Percentiles rank a stretch among this genome's conserved stretches.
These are phyloP conservation scores for Aegilops umbellulata DNA, from an alignment of 176 grass and related monocot species.

Conservation along the genomic window DNA sequence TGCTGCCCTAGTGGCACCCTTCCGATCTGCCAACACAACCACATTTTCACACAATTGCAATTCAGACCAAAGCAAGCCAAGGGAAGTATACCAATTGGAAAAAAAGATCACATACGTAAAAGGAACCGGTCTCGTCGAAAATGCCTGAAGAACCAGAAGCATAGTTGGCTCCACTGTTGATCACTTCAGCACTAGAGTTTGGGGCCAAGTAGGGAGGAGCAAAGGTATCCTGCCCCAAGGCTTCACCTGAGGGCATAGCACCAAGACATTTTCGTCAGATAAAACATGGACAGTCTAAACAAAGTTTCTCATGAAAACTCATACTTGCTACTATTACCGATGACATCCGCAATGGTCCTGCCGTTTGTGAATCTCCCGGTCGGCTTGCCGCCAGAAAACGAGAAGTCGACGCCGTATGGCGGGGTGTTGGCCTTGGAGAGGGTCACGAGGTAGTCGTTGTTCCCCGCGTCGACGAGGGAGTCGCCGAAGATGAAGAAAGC, in stretches of 20 bases:
- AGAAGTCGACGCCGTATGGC: slow-evolving; percentile 80
- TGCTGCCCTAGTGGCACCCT: slow-evolving; percentile 69
- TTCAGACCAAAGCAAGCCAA: slow-evolving; percentile 19
- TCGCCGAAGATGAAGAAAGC: slow-evolving; percentile 88
- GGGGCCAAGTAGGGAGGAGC: slow-evolving; percentile 73
- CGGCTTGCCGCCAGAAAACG: slow-evolving; percentile 61
- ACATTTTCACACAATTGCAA: background rate
- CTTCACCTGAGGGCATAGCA: slow-evolving; percentile 52
- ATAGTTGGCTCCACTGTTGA: slow-evolving; percentile 60
- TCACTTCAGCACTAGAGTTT: slow-evolving; percentile 34
- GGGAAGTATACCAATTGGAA: background rate
- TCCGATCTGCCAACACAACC: slow-evolving; percentile 44
- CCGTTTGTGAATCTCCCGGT: slow-evolving; percentile 95
- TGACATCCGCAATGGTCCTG: slow-evolving; percentile 74
- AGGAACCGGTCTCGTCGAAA: slow-evolving; percentile 79
- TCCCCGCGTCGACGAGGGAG: slow-evolving; percentile 83
- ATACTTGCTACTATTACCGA: slow-evolving; percentile 45
- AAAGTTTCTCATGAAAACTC: background rate
- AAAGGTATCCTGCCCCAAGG: slow-evolving; percentile 54
- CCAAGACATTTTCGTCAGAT: background rate
- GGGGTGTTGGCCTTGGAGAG: slow-evolving; percentile 82
- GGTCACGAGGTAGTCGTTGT: slow-evolving; percentile 84
- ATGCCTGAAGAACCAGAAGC: slow-evolving; percentile 92
- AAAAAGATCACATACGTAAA: slow-evolving; percentile 49
- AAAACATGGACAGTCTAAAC: background rate